These are phyloP conservation scores for Pseudozyma tsukubaensis DNA, from an alignment of 1,284 basidiomycete genomes.

Conservation along the genomic window DNA sequence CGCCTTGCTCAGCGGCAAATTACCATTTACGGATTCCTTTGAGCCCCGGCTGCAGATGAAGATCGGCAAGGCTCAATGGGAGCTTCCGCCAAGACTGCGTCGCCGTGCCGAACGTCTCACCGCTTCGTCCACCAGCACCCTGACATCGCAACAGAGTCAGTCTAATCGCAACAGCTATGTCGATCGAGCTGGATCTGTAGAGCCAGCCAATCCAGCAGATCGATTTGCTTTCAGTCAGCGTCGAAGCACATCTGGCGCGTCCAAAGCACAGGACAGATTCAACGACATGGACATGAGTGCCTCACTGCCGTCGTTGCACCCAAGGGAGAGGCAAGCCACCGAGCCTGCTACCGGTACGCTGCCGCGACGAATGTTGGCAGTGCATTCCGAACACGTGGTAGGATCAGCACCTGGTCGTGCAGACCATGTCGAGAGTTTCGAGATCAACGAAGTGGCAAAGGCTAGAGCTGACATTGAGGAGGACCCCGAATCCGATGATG, in stretches of 20 bases:
- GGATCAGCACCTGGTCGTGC: constrained; percentile 50
- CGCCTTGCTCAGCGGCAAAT: constrained; percentile 54
- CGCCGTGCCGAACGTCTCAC: constrained; percentile 42
- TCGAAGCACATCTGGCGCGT: constrained; percentile 17
- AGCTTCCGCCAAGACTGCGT: constrained; percentile 51
- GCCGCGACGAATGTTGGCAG: constrained; percentile 10
- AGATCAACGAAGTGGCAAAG: constrained; percentile 52
- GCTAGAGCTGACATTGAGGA: constrained; percentile 47
- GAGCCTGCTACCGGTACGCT: constrained; percentile 14
- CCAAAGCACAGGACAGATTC: constrained; percentile 9
- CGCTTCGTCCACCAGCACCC: constrained; percentile 23
- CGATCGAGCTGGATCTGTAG: constrained; percentile 20
- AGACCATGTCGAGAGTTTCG: constrained; percentile 39
- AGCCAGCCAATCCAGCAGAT: constrained; percentile 17
- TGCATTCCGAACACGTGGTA: constrained; percentile 45
- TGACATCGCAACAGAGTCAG: constrained; percentile 24
- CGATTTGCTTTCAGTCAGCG: constrained; percentile 36
- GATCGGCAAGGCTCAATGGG: constrained; percentile 61
- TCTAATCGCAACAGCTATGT: constrained; percentile 20
- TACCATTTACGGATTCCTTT: constrained; percentile 60
- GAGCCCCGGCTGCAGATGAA: constrained; percentile 62
- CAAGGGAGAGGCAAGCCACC: constrained; percentile 28
- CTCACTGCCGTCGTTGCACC: constrained; percentile 43
- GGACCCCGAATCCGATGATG: constrained; percentile 58
- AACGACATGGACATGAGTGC: constrained; percentile 47